A percentile compares a stretch with the other conserved stretches of the same genome.
These are phyloP conservation scores for Eucalyptus regnans DNA, from an alignment of 345 rosid species.

Conservation along the genomic window DNA sequence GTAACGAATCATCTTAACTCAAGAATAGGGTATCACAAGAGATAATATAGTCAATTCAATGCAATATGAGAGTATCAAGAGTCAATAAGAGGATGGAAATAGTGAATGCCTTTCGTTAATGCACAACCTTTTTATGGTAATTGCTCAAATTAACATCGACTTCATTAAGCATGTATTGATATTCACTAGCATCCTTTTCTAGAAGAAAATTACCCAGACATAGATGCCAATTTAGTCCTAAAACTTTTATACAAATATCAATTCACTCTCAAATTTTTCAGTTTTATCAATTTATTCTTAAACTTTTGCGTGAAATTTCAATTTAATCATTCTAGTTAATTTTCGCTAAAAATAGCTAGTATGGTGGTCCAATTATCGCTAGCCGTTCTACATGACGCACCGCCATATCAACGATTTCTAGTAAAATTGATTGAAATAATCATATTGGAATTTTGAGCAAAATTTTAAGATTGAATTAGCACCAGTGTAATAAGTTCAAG, in stretches of 20 bases:
- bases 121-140: not conserved
- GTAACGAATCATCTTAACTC: not conserved
- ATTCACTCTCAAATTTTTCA: too few relatives aligned
- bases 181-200: not conserved
- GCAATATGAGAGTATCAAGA: rapidly evolving
- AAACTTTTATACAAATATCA: rapidly evolving
- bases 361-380: rapidly evolving
- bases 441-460: too few relatives aligned
- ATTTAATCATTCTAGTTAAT: rapidly evolving
- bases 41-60: not conserved
- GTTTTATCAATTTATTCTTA: too few relatives aligned
- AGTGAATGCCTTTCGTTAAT: rapidly evolving
- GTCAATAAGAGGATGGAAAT: not conserved
- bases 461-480: not conserved
- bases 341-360: too few relatives aligned
- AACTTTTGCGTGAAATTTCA: not conserved
- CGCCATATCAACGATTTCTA: rapidly evolving
- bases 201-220: not conserved
- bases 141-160: not conserved
- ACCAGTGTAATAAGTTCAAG: rapidly evolving
- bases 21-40: rapidly evolving
- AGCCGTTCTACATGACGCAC: rapidly evolving
- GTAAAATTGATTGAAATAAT: too few relatives aligned
- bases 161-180: not conserved
- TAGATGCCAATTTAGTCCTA: not conserved